These are phyloP conservation scores for Penicillium lividum DNA, from an alignment of 495 filamentous ascomycete species.

Conservation along the genomic window DNA sequence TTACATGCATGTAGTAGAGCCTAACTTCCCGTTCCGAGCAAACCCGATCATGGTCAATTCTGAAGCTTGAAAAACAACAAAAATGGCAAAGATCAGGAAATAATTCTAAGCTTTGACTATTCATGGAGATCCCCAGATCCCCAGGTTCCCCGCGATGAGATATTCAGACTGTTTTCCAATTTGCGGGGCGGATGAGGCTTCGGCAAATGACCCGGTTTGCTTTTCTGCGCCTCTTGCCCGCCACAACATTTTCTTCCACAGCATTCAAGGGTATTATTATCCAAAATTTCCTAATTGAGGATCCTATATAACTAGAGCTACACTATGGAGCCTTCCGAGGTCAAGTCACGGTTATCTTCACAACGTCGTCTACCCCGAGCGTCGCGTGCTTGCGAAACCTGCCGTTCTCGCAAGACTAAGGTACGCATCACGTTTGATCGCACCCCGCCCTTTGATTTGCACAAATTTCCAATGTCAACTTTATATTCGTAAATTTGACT, in stretches of 20 bases:
- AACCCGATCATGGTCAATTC: neutral
- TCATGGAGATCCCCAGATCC: neutral
- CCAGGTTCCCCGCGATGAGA: neutral
- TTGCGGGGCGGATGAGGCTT: neutral
- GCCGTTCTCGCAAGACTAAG: slow-evolving; percentile 31
- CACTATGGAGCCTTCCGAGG: slow-evolving; percentile 4
- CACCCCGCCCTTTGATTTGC: neutral
- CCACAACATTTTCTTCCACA: neutral
- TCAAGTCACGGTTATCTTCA: slow-evolving; percentile 10
- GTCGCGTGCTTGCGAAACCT: slow-evolving; percentile 29
- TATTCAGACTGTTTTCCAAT: neutral
- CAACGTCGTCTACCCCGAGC: slow-evolving; percentile 29
- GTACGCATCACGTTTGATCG: slow-evolving; percentile 1
- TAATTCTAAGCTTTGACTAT: neutral
- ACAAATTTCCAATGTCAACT: neutral
- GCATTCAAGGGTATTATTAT: neutral
- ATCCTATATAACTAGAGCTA: neutral
- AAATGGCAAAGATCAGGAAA: neutral
- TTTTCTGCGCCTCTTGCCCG: neutral
- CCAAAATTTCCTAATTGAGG: neutral
- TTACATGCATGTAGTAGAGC: neutral
- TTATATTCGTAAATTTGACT: neutral
- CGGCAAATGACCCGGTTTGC: neutral
- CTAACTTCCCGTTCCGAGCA: neutral
- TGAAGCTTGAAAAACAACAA: neutral